Conservation (phyloP, 768 basidiomycete genomes). For the Lentinula sp. region DNA sequence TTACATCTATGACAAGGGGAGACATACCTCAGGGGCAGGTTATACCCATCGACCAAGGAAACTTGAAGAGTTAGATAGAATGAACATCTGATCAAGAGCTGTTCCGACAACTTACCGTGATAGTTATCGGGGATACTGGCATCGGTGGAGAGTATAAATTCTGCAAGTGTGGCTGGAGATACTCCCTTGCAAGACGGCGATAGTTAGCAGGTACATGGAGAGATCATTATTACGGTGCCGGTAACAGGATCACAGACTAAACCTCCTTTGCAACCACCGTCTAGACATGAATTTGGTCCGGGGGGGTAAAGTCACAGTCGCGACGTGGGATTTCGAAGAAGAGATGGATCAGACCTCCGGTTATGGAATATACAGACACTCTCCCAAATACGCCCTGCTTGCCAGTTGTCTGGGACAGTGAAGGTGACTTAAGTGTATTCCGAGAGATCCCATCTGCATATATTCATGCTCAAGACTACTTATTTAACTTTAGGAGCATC, state of each 20-base stretch:
- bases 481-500: neutral
- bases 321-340: conserved; percentile 23
- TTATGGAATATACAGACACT: neutral
- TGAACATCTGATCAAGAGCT: neutral
- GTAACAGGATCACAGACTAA: conserved; percentile 22
- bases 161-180: conserved; percentile 66
- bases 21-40: conserved; percentile 40
- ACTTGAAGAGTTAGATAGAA: conserved; percentile 26
- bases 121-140: conserved; percentile 45
- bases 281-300: conserved; percentile 36
- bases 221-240: conserved; percentile 27
- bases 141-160: conserved; percentile 50
- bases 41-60: conserved; percentile 62
- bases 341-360: conserved; percentile 9
- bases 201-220: neutral
- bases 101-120: conserved; percentile 36
- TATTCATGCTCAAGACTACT: neutral
- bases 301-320: conserved; percentile 39
- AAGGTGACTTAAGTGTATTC: conserved; percentile 24
- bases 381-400: conserved; percentile 49
- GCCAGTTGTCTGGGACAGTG: conserved; percentile 44
- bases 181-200: conserved; percentile 31
- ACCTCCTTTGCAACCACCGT: conserved; percentile 49
- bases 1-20: neutral
- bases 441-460: conserved; percentile 17